Evolutionary conservation across 2,329 filamentous ascomycete genomes (phyloP).

Genomic region (Colletotrichum theobromicola): DNA sequence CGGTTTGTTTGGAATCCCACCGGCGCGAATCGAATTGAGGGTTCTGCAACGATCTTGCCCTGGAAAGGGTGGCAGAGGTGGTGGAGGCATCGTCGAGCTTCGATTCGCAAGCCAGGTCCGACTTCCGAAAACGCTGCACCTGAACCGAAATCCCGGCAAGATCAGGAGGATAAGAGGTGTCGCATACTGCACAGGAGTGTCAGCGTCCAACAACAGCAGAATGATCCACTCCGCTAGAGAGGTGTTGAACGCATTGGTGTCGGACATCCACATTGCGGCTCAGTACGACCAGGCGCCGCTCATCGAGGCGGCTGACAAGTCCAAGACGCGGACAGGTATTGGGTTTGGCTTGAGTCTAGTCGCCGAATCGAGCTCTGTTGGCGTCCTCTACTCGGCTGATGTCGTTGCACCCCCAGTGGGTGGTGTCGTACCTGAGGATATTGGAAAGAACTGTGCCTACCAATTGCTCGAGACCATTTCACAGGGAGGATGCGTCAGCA

Average conservation of each 20-base stretch:
- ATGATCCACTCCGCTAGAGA: conserved; percentile 93
- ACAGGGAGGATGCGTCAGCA: conserved; percentile 81
- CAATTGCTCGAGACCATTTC: conserved; percentile 85
- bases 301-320: conserved; percentile 59
- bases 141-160: conserved; percentile 79
- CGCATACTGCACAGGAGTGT: conserved; percentile 90
- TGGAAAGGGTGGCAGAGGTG: conserved; percentile 75
- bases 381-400: conserved; percentile 88
- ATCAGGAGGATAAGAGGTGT: conserved; percentile 92
- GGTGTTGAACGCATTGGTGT: conserved; percentile 82
- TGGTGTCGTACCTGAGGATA: conserved; percentile 85
- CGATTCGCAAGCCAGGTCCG: conserved; percentile 93
- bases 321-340: conserved; percentile 75
- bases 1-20: conserved; percentile 83
- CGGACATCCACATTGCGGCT: conserved; percentile 89
- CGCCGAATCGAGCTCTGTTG: conserved; percentile 83
- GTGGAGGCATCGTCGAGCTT: conserved; percentile 91
- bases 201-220: conserved; percentile 88
- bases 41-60: conserved; percentile 82
- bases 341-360: conserved; percentile 92
- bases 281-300: conserved; percentile 74
- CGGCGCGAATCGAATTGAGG: conserved; percentile 82
- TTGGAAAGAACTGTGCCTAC: conserved; percentile 86
- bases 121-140: conserved; percentile 90
- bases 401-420: conserved; percentile 76